Evolutionary conservation across 345 rosid genomes (phyloP).

Genomic region (Camelina laxa): DNA sequence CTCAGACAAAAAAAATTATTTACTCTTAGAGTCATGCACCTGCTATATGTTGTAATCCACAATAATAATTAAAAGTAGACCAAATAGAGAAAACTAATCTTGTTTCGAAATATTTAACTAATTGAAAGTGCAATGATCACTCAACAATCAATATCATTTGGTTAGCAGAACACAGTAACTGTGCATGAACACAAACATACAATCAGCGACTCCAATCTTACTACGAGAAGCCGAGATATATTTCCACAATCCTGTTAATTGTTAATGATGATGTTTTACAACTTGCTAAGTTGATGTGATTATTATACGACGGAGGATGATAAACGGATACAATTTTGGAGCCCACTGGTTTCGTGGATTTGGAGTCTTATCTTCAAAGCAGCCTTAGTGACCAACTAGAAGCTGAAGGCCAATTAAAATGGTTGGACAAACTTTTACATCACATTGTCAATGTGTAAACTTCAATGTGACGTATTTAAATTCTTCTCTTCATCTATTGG

Average conservation of each 20-base stretch:
- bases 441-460: slow-evolving; percentile 11
- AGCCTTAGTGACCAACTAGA: slow-evolving; percentile 33
- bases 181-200: slow-evolving; percentile 16
- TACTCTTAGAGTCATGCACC: no score
- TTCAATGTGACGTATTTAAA: slow-evolving; percentile 41
- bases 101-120: slow-evolving; percentile 6
- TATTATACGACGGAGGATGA: slow-evolving; percentile 6
- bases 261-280: slow-evolving; percentile 9
- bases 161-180: background rate
- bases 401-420: slow-evolving; percentile 21
- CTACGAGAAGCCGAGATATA: slow-evolving; percentile 16
- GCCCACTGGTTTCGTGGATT: slow-evolving; percentile 24
- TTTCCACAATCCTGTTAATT: slow-evolving; percentile 5
- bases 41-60: background rate
- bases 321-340: background rate
- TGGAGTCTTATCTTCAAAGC: slow-evolving; percentile 33
- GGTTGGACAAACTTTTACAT: slow-evolving; percentile 35
- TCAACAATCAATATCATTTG: background rate
- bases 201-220: background rate
- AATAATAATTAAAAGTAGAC: background rate
- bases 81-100: background rate
- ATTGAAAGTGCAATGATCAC: slow-evolving; percentile 5
- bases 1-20: background rate
- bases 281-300: slow-evolving; percentile 31
- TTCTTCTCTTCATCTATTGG: slow-evolving; percentile 44